Evolutionary conservation across 75 land plant species (phyloP).

Genomic region (Pseudotsuga menziesii): DNA sequence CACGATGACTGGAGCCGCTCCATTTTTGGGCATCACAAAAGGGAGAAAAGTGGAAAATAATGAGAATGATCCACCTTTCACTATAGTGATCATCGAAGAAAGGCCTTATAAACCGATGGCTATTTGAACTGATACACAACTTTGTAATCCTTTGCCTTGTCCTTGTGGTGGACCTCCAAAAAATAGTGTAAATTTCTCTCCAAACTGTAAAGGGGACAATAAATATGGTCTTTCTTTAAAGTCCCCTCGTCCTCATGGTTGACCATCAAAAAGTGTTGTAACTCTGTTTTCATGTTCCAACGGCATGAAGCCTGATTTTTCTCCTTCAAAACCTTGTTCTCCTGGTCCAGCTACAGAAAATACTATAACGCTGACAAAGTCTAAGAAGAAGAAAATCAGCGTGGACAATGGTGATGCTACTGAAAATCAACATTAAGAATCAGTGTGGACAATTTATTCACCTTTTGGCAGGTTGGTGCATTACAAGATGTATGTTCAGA

Average conservation of each 20-base stretch:
- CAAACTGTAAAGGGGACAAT: not conserved
- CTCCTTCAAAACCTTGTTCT: not conserved
- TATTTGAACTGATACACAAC: not conserved
- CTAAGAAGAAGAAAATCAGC: not conserved
- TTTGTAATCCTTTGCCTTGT: not conserved
- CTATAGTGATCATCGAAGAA: not conserved
- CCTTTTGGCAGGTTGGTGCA: slow-evolving; percentile 74
- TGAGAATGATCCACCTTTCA: not conserved
- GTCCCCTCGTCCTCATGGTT: not conserved
- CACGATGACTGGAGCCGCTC: not conserved
- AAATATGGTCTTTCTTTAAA: too few relatives aligned
- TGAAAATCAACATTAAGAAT: too few relatives aligned
- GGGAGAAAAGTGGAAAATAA: not conserved
- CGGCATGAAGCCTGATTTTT: not conserved
- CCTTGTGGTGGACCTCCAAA: not conserved
- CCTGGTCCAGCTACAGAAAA: too few relatives aligned
- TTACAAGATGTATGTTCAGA: slow-evolving; percentile 96
- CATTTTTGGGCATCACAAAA: not conserved
- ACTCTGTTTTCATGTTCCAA: not conserved
- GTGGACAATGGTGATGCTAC: too few relatives aligned
- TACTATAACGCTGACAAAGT: not conserved
- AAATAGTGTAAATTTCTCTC: not conserved
- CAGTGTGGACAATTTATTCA: too few relatives aligned
- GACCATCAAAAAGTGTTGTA: not conserved
- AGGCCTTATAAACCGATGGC: not conserved